These are phyloP conservation scores for Coniella vitis DNA, from an alignment of 2,329 filamentous ascomycete species.

Conservation along the genomic window DNA sequence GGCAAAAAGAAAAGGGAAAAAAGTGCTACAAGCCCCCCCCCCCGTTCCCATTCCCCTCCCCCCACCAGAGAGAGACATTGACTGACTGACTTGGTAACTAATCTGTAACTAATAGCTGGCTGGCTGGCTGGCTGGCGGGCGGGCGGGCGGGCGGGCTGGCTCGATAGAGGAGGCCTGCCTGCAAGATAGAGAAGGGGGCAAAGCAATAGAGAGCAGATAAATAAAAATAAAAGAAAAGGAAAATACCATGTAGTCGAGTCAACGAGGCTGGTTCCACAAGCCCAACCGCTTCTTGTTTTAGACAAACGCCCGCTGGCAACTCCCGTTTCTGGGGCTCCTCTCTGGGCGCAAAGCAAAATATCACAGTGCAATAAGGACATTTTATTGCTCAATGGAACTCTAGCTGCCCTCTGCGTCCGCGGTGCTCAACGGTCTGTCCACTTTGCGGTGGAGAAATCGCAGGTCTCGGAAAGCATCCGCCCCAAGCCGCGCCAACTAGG, in stretches of 20 bases:
- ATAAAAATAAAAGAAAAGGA: no score
- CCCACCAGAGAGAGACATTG: not conserved
- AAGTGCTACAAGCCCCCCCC: no score
- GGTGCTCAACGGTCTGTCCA: slow-evolving; percentile 10
- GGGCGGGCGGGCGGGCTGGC: no score
- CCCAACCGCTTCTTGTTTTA: slow-evolving; percentile 11
- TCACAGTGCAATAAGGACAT: not conserved
- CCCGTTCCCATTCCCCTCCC: not conserved
- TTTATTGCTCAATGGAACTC: slow-evolving; percentile 4
- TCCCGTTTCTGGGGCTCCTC: not conserved
- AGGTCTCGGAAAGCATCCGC: slow-evolving; percentile 15
- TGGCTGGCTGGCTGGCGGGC: not conserved
- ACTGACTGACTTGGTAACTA: no score
- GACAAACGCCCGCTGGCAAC: slow-evolving; percentile 5
- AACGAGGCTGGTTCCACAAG: slow-evolving; percentile 2
- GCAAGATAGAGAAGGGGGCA: no score
- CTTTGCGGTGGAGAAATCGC: slow-evolving; percentile 3
- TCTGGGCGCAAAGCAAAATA: not conserved
- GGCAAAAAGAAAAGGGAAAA: no score
- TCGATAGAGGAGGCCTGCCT: no score
- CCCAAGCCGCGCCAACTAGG: slow-evolving; percentile 3
- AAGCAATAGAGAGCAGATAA: no score
- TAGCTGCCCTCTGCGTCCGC: slow-evolving; percentile 3
- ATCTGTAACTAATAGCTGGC: no score
- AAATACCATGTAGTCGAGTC: no score